A percentile compares a stretch with the other conserved stretches of the same genome.
Conservation (phyloP, 2,329 filamentous ascomycete genomes). For the Zymoseptoria tritici region DNA sequence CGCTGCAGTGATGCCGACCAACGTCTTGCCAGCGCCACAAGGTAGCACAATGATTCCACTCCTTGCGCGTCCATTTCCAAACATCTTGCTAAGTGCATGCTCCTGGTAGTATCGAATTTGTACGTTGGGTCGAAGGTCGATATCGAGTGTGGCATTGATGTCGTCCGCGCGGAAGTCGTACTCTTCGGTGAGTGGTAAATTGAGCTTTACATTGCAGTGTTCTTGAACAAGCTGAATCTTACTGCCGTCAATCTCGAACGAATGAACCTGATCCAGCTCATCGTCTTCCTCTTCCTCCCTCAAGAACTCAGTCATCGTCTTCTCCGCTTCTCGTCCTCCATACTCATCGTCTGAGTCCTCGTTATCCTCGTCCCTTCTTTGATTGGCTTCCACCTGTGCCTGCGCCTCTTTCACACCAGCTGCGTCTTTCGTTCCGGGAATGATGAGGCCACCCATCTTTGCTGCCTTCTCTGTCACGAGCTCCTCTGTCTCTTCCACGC, state of each 20-base stretch:
- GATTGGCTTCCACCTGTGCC: slow-evolving; percentile 40
- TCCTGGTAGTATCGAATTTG: slow-evolving; percentile 94
- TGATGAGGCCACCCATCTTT: slow-evolving; percentile 79
- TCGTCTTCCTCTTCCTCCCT: slow-evolving; percentile 74
- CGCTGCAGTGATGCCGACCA: slow-evolving; percentile 96
- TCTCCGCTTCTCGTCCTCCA: slow-evolving; percentile 37
- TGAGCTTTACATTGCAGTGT: slow-evolving; percentile 71
- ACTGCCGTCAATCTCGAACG: slow-evolving; percentile 80
- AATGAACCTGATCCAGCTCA: slow-evolving; percentile 77
- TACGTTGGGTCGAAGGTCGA: slow-evolving; percentile 81
- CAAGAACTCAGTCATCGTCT: slow-evolving; percentile 61
- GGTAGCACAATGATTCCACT: slow-evolving; percentile 96
- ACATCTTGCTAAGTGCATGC: slow-evolving; percentile 98
- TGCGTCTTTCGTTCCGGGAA: slow-evolving; percentile 89
- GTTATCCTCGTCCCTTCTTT: slow-evolving; percentile 41
- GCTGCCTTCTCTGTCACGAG: slow-evolving; percentile 76
- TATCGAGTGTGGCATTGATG: slow-evolving; percentile 82
- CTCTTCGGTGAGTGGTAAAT: slow-evolving; percentile 84
- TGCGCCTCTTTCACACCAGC: slow-evolving; percentile 73
- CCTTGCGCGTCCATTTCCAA: slow-evolving; percentile 93
- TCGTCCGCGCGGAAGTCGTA: slow-evolving; percentile 95
- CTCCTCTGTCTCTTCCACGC: slow-evolving; percentile 64
- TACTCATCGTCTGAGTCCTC: slow-evolving; percentile 51
- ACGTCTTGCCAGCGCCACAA: slow-evolving; percentile 91
- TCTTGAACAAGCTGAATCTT: slow-evolving; percentile 83